Evolutionary conservation across 164 flowering plant species (phyloP).

Genomic region (Tetracentron sinense): DNA sequence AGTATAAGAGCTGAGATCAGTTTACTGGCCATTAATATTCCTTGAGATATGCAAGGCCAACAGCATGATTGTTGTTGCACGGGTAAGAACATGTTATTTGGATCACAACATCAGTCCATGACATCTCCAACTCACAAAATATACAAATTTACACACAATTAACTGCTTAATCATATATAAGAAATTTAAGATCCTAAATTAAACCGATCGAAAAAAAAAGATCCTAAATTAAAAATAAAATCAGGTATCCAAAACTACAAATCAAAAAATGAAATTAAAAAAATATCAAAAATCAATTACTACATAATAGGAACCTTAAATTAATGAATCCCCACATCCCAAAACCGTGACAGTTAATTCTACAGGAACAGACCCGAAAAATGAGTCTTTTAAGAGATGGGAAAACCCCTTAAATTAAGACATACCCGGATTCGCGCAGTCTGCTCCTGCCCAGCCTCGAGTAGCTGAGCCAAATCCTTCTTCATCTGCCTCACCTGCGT

Average conservation of each 20-base stretch:
- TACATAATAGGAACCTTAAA: no score
- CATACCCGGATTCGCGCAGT: slow-evolving; percentile 89
- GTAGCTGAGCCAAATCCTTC: slow-evolving; percentile 81
- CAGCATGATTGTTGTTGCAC: not conserved
- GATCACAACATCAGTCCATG: no score
- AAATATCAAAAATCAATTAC: no score
- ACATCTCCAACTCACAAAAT: no score
- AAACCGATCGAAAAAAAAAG: no score
- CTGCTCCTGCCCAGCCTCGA: slow-evolving; percentile 74
- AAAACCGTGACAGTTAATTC: not conserved
- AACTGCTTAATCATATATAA: no score
- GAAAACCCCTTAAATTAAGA: not conserved
- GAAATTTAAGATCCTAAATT: no score
- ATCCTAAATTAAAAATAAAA: no score
- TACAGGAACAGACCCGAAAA: not conserved
- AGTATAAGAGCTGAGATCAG: not conserved
- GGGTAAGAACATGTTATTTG: not conserved
- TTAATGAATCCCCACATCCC: no score
- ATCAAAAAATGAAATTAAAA: no score
- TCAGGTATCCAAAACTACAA: no score
- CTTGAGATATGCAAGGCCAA: not conserved
- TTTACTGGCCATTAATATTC: not conserved
- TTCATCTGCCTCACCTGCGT: slow-evolving; percentile 58
- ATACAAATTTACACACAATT: no score
- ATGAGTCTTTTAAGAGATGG: not conserved